Conservation (phyloP, 2,329 filamentous ascomycete species). For the Aspergillus ochraceus region DNA sequence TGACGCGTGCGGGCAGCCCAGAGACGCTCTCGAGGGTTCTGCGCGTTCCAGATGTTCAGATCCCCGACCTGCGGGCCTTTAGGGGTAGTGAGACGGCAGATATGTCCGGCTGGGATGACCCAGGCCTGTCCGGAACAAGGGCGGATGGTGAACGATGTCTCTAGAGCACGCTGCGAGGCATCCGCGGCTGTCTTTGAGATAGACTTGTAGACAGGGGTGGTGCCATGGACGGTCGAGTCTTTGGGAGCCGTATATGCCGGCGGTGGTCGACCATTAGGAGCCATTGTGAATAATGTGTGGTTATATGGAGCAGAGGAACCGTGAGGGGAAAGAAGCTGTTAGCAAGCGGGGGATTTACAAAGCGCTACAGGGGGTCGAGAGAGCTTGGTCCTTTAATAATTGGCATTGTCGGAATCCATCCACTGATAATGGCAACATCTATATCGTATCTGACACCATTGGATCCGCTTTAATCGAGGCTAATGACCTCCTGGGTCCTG, state of each 20-base stretch:
- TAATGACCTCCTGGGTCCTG: background rate
- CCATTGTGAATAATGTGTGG: background rate
- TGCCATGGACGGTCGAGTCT: constrained; percentile 37
- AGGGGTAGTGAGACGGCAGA: constrained; percentile 73
- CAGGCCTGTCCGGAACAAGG: constrained; percentile 74
- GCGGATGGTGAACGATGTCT: constrained; percentile 61
- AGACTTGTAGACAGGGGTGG: constrained; percentile 36
- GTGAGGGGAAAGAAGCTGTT: background rate
- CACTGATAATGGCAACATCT: background rate
- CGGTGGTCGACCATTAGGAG: constrained; percentile 30
- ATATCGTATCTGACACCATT: background rate
- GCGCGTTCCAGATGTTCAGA: constrained; percentile 75
- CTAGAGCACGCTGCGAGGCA: constrained; percentile 27
- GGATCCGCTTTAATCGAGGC: background rate
- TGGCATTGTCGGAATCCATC: background rate
- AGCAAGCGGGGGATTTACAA: background rate
- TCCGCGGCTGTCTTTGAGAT: constrained; percentile 37
- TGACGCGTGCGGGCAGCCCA: constrained; percentile 80
- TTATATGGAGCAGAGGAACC: background rate
- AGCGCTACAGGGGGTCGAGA: background rate
- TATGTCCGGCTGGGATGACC: constrained; percentile 65
- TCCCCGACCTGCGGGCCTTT: constrained; percentile 80
- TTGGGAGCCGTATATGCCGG: constrained; percentile 41
- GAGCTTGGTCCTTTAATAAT: background rate
- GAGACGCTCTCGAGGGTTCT: constrained; percentile 77